Evolutionary conservation across 192 early-diverging fungal species (phyloP).

Genomic region (Coemansia sp.): DNA sequence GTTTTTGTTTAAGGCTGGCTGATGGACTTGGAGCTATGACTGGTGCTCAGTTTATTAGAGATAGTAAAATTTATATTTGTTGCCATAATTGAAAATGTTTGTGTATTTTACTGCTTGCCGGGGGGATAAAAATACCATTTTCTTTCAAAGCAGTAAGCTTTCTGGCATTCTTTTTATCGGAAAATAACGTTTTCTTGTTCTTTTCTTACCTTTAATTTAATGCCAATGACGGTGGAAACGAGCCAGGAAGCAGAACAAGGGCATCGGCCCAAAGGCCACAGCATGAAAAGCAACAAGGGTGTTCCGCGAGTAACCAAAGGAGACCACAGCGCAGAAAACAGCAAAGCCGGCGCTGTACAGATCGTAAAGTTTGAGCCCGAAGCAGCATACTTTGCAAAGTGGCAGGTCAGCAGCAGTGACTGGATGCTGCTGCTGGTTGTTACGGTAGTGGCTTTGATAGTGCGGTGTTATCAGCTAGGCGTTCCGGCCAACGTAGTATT

Average conservation of each 20-base stretch:
- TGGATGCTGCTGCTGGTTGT: conserved; percentile 8
- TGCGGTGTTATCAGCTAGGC: conserved; percentile 37
- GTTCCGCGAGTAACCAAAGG: conserved; percentile 6
- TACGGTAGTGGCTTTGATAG: conserved; percentile 23
- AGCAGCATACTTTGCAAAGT: conserved; percentile 23
- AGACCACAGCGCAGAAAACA: conserved; percentile 2
- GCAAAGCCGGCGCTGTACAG: background rate
- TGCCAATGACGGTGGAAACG: conserved; percentile 31
- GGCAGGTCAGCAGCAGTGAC: conserved; percentile 25
- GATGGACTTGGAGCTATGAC: too few relatives aligned
- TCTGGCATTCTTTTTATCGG: background rate
- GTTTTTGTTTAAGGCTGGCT: too few relatives aligned
- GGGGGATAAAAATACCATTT: too few relatives aligned
- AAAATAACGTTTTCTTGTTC: background rate
- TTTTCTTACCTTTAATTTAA: background rate
- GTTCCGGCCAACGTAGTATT: conserved; percentile 60
- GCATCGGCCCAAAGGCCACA: conserved; percentile 38
- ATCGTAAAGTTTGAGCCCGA: conserved; percentile 10
- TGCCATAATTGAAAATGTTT: too few relatives aligned
- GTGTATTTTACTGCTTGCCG: too few relatives aligned
- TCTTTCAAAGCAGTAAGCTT: too few relatives aligned
- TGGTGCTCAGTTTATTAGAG: too few relatives aligned
- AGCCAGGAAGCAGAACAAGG: conserved; percentile 9
- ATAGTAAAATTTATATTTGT: too few relatives aligned
- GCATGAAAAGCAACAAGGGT: conserved; percentile 13